These are phyloP conservation scores for Exidia glandulosa DNA, from an alignment of 768 basidiomycete species.

Conservation along the genomic window DNA sequence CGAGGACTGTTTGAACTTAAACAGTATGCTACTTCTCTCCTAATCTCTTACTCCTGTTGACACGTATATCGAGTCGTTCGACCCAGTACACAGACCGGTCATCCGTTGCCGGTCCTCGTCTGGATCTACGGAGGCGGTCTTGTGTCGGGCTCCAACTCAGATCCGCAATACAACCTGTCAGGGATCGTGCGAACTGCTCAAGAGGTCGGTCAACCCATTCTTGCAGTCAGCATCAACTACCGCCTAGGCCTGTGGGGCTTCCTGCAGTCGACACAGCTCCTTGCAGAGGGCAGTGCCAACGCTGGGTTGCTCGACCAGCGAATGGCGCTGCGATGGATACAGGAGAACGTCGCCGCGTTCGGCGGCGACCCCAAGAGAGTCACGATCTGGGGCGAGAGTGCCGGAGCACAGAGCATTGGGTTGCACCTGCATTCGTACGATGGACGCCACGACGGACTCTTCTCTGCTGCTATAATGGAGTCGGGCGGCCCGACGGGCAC, in stretches of 20 bases:
- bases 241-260: neutral
- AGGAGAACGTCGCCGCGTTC: slow-evolving; percentile 23
- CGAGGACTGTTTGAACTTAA: neutral
- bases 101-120: neutral
- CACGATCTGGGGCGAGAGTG: slow-evolving; percentile 32
- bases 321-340: slow-evolving; percentile 27
- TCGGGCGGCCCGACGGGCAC: too few relatives aligned
- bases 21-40: too few relatives aligned
- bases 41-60: too few relatives aligned
- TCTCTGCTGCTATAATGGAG: too few relatives aligned
- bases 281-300: slow-evolving; percentile 14
- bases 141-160: neutral
- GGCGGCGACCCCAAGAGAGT: slow-evolving; percentile 27
- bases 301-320: slow-evolving; percentile 36
- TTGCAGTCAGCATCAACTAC: slow-evolving; percentile 1
- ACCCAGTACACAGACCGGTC: neutral
- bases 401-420: too few relatives aligned
- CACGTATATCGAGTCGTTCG: too few relatives aligned
- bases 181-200: neutral
- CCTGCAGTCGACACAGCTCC: neutral
- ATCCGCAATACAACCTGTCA: neutral
- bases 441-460: too few relatives aligned
- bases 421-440: too few relatives aligned
- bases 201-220: neutral
- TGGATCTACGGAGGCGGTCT: neutral